phyloP scores from a whole-genome alignment of 106 monocot genomes.

The Dendrobium catenatum region DNA sequence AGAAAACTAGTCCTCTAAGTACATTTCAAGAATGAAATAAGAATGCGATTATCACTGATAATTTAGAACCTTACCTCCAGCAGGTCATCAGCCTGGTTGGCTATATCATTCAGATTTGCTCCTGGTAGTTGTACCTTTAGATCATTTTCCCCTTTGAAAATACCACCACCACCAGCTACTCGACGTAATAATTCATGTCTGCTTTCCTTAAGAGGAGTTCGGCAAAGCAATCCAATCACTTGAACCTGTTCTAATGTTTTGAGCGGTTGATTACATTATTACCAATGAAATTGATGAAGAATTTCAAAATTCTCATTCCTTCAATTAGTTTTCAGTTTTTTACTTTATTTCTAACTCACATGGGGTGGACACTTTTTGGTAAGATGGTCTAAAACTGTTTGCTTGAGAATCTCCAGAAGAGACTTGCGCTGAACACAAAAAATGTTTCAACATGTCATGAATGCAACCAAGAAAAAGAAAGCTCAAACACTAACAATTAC shows the following conservation, averaged over 20 bases:
- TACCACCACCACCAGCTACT: constrained; percentile 94
- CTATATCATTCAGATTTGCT: constrained; percentile 93
- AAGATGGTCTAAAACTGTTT: constrained; percentile 88
- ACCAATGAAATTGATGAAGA: neutral
- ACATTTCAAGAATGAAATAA: neutral
- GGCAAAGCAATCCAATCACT: constrained; percentile 92
- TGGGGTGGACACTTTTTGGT: constrained; percentile 92
- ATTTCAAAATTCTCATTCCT: neutral
- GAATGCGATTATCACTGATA: neutral
- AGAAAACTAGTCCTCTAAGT: neutral
- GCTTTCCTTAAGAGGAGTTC: constrained; percentile 82
- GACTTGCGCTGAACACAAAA: constrained; percentile 63
- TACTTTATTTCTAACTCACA: constrained; percentile 37
- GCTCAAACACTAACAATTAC: neutral
- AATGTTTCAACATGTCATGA: constrained; percentile 3
- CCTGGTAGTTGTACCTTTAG: constrained; percentile 77
- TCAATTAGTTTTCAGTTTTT: neutral
- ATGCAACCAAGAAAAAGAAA: neutral
- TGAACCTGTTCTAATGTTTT: constrained; percentile 56
- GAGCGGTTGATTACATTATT: neutral
- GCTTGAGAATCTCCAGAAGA: constrained; percentile 88
- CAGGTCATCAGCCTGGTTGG: constrained; percentile 94
- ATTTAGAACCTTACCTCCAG: constrained; percentile 51
- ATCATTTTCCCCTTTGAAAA: constrained; percentile 74
- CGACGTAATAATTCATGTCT: constrained; percentile 82